These are phyloP conservation scores for Vanderwaltozyma yarrowii DNA, from an alignment of 805 yeast species.

Conservation along the genomic window DNA sequence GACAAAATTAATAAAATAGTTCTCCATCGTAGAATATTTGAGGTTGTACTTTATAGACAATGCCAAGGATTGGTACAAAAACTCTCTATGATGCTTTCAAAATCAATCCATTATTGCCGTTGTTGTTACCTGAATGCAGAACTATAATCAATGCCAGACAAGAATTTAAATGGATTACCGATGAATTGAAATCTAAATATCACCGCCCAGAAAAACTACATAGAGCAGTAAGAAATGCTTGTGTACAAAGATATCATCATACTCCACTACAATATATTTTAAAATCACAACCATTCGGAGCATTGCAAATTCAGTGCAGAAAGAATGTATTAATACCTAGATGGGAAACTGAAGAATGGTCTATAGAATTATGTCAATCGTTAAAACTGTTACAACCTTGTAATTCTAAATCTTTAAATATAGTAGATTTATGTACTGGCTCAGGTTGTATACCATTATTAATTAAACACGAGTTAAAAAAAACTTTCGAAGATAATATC, in stretches of 20 bases:
- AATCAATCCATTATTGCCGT: slow-evolving; percentile 14
- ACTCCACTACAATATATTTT: slow-evolving; percentile 80
- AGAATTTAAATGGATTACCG: slow-evolving; percentile 22
- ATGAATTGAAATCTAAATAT: slow-evolving; percentile 6
- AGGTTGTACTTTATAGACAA: no score
- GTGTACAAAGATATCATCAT: slow-evolving; percentile 37
- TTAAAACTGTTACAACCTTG: not conserved
- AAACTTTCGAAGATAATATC: not conserved
- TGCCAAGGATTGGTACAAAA: slow-evolving; percentile 18
- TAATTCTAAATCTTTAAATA: slow-evolving; percentile 7
- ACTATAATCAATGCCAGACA: slow-evolving; percentile 12
- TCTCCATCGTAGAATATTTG: no score
- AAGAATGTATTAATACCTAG: slow-evolving; percentile 76
- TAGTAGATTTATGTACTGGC: slow-evolving; percentile 77
- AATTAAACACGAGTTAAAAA: slow-evolving; percentile 27
- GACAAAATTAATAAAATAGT: no score
- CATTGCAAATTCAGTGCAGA: slow-evolving; percentile 46
- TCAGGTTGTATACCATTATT: slow-evolving; percentile 75
- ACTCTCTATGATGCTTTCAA: slow-evolving; percentile 8
- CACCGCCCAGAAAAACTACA: not conserved
- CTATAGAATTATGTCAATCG: slow-evolving; percentile 31
- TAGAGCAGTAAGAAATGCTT: slow-evolving; percentile 32
- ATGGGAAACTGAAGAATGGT: slow-evolving; percentile 96
- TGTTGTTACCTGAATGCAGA: slow-evolving; percentile 23
- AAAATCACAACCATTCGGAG: slow-evolving; percentile 81